These are phyloP conservation scores for Coniochaeta sp. DNA, from an alignment of 2,329 filamentous ascomycete species.

Conservation along the genomic window DNA sequence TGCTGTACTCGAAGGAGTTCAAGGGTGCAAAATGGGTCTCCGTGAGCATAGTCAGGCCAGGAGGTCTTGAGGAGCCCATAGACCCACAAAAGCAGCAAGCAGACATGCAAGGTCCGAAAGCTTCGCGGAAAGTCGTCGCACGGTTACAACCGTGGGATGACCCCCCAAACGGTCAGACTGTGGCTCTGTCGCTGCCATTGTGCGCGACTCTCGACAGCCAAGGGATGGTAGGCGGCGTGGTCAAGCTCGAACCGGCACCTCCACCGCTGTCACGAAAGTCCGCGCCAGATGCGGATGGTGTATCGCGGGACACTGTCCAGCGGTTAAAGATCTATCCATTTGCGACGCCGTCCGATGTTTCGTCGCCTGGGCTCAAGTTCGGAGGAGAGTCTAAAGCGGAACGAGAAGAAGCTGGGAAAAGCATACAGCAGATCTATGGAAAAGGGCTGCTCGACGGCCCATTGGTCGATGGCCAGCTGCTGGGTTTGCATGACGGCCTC, in stretches of 20 bases:
- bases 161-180: slow-evolving; percentile 72
- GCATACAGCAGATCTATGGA: slow-evolving; percentile 65
- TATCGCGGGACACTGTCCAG: slow-evolving; percentile 34
- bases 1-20: slow-evolving; percentile 63
- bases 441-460: slow-evolving; percentile 71
- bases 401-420: slow-evolving; percentile 66
- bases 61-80: slow-evolving; percentile 62
- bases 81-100: slow-evolving; percentile 63
- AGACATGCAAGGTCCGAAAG: slow-evolving; percentile 38
- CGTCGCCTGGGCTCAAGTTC: slow-evolving; percentile 66
- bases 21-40: slow-evolving; percentile 69
- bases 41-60: slow-evolving; percentile 81
- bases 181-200: slow-evolving; percentile 69
- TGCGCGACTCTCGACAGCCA: slow-evolving; percentile 65
- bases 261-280: slow-evolving; percentile 59
- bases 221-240: slow-evolving; percentile 74
- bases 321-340: slow-evolving; percentile 79
- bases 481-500: slow-evolving; percentile 51
- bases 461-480: slow-evolving; percentile 78
- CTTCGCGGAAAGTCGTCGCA: slow-evolving; percentile 65
- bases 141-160: slow-evolving; percentile 74
- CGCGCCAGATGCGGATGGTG: slow-evolving; percentile 27
- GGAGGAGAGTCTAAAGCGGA: slow-evolving; percentile 81
- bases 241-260: slow-evolving; percentile 79
- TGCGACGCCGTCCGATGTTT: slow-evolving; percentile 43